Conservation (phyloP, 148 eudicot species). For the Rhododendron griersonianum region DNA sequence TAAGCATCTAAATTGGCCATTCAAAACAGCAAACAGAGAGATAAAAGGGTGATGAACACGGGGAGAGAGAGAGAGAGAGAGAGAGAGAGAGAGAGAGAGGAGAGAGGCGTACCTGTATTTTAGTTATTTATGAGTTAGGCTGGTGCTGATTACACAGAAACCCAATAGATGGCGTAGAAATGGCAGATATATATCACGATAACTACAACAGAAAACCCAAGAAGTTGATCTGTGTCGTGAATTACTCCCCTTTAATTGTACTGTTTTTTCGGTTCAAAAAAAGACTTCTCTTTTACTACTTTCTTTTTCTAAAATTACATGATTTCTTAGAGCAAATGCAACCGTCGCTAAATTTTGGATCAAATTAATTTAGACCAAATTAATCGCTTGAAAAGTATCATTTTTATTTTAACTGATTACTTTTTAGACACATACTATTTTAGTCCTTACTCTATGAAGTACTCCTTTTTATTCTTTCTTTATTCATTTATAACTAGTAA, state of each 20-base stretch:
- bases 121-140: neutral
- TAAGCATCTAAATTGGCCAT: neutral
- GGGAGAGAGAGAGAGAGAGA: neutral
- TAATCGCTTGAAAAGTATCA: no score
- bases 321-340: no score
- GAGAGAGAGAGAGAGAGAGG: neutral
- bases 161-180: neutral
- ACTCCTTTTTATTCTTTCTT: no score
- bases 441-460: no score
- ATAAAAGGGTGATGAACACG: neutral
- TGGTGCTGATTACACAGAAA: neutral
- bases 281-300: neutral
- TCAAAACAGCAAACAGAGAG: neutral
- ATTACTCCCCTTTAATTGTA: neutral
- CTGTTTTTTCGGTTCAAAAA: neutral
- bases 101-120: neutral
- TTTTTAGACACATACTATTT: no score
- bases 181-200: neutral
- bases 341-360: no score
- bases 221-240: neutral
- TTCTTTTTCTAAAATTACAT: neutral
- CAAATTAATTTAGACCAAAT: no score
- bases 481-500: no score
- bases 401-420: no score
- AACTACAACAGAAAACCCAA: neutral